A percentile compares a stretch with the other conserved stretches of the same genome.
phyloP scores from a whole-genome alignment of 768 basidiomycete genomes.

The Russula sp. region DNA sequence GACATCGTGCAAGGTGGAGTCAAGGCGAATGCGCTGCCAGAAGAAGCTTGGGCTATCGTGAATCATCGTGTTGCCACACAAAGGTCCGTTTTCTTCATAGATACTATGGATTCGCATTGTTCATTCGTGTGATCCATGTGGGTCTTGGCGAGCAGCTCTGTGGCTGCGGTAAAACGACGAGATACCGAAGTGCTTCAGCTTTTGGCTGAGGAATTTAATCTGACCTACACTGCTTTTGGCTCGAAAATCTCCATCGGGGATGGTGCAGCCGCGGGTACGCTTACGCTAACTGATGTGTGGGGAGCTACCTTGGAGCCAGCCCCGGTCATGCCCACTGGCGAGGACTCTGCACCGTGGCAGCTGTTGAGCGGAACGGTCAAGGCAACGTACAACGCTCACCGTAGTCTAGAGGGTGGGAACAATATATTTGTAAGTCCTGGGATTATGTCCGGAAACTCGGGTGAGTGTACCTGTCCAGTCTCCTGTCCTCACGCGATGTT shows the following conservation, averaged over 20 bases:
- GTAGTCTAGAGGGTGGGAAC: conserved; percentile 22
- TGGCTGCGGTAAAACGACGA: conserved; percentile 27
- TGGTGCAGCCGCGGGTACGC: conserved; percentile 29
- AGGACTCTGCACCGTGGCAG: no score
- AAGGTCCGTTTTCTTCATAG: conserved; percentile 16
- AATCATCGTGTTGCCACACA: conserved; percentile 28
- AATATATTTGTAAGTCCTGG: conserved; percentile 35
- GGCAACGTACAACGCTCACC: neutral
- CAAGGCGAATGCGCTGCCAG: conserved; percentile 42
- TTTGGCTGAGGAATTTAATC: conserved; percentile 32
- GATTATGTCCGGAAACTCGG: conserved; percentile 31
- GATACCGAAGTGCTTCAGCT: conserved; percentile 25
- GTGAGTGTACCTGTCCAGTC: conserved; percentile 19
- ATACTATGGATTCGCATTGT: no score
- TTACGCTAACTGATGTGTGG: conserved; percentile 34
- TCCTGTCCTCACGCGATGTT: no score
- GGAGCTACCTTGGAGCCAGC: conserved; percentile 32
- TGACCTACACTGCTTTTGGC: conserved; percentile 37
- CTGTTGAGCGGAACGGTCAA: no score
- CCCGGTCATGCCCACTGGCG: conserved; percentile 34
- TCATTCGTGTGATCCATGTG: neutral
- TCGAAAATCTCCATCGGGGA: conserved; percentile 23
- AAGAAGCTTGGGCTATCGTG: conserved; percentile 30
- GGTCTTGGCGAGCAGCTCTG: conserved; percentile 24
- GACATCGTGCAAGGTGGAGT: conserved; percentile 37